These are phyloP conservation scores for Hypsizygus marmoreus DNA, from an alignment of 768 basidiomycete species.

Conservation along the genomic window DNA sequence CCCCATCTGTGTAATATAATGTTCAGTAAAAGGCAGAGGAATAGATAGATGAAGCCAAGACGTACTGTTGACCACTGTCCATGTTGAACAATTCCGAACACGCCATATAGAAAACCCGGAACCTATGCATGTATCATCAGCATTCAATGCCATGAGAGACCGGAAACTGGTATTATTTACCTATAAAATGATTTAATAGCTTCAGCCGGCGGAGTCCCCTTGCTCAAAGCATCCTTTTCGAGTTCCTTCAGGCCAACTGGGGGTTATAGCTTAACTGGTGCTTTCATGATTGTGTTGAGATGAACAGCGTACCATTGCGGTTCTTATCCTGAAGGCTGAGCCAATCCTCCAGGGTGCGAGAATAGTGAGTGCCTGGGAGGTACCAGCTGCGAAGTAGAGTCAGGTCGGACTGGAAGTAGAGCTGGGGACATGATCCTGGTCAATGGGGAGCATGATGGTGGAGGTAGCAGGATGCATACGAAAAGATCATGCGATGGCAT, in stretches of 20 bases:
- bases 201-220: constrained; percentile 48
- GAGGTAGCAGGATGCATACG: constrained; percentile 26
- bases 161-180: constrained; percentile 25
- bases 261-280: neutral
- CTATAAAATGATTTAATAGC: constrained; percentile 62
- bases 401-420: constrained; percentile 67
- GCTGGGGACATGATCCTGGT: constrained; percentile 30
- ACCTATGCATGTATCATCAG: constrained; percentile 33
- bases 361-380: constrained; percentile 65
- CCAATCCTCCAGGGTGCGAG: constrained; percentile 67
- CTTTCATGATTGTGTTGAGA: neutral
- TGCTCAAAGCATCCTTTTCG: constrained; percentile 45
- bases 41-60: constrained; percentile 15
- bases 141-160: neutral
- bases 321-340: constrained; percentile 58
- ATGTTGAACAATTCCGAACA: constrained; percentile 69
- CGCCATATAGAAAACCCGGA: constrained; percentile 72
- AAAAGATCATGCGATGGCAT: constrained; percentile 72
- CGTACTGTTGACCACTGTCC: constrained; percentile 64
- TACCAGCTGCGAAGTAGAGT: constrained; percentile 62
- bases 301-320: constrained; percentile 32
- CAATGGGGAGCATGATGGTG: neutral
- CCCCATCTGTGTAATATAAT: constrained; percentile 45
- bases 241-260: constrained; percentile 49
- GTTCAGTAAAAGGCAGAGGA: constrained; percentile 4